Conservation (phyloP, 768 basidiomycete genomes). For the Lentinula sp. region DNA sequence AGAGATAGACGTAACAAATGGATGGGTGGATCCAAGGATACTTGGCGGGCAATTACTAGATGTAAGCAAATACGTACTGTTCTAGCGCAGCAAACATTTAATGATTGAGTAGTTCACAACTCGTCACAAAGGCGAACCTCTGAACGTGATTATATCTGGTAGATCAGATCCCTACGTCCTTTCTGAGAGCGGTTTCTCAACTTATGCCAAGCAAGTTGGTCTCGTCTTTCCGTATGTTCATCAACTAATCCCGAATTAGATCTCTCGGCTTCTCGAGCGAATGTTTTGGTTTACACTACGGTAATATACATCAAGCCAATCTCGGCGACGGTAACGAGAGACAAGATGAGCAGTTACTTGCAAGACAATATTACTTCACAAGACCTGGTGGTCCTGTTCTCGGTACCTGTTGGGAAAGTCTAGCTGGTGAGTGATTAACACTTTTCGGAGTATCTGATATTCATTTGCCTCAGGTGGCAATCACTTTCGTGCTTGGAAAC, state of each 20-base stretch:
- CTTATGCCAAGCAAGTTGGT: slow-evolving; percentile 55
- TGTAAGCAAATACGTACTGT: slow-evolving; percentile 32
- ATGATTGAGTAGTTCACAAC: slow-evolving; percentile 50
- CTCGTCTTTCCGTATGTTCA: not conserved
- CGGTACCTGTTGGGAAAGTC: slow-evolving; percentile 87
- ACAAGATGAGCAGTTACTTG: slow-evolving; percentile 64
- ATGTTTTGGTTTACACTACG: slow-evolving; percentile 75
- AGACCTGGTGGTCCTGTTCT: slow-evolving; percentile 37
- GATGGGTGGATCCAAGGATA: slow-evolving; percentile 53
- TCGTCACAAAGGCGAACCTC: slow-evolving; percentile 64
- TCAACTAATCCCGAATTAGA: slow-evolving; percentile 24
- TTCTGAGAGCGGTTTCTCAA: slow-evolving; percentile 62
- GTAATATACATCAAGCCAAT: slow-evolving; percentile 70
- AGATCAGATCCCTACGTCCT: slow-evolving; percentile 76
- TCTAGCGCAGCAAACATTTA: not conserved
- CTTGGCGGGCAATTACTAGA: slow-evolving; percentile 74
- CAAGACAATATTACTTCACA: slow-evolving; percentile 65
- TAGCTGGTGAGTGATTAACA: slow-evolving; percentile 40
- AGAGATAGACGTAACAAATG: not conserved
- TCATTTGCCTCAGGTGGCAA: slow-evolving; percentile 53
- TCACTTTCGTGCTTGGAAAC: slow-evolving; percentile 86
- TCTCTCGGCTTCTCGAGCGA: slow-evolving; percentile 81
- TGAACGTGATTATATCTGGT: slow-evolving; percentile 80
- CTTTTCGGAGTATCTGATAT: not conserved
- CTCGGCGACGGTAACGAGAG: slow-evolving; percentile 78